phyloP scores from a whole-genome alignment of 441 rosid genomes.

The Aquilaria agallochum region DNA sequence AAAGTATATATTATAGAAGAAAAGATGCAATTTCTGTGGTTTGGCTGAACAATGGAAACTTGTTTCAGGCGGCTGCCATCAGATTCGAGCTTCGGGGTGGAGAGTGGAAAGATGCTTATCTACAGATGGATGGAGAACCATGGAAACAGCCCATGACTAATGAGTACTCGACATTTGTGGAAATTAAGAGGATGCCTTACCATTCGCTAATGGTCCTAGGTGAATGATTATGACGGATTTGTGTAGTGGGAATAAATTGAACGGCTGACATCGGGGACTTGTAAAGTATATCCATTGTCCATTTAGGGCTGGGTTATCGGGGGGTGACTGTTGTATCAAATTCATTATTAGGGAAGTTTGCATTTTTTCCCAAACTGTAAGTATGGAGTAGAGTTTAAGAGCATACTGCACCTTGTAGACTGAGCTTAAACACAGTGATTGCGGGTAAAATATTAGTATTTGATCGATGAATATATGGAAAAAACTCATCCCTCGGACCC shows the following conservation, averaged over 20 bases:
- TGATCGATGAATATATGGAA: not conserved
- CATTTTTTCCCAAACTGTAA: too few relatives aligned
- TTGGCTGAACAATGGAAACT: not conserved
- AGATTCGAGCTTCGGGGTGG: slow-evolving; percentile 81
- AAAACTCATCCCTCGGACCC: too few relatives aligned
- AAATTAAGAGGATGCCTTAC: slow-evolving; percentile 66
- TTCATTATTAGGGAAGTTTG: not conserved
- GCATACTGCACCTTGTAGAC: too few relatives aligned
- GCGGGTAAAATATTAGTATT: not conserved
- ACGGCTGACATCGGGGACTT: slow-evolving; percentile 2
- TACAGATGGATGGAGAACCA: slow-evolving; percentile 98
- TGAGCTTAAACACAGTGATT: too few relatives aligned
- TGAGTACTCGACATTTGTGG: slow-evolving; percentile 71
- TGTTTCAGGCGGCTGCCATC: slow-evolving; percentile 69
- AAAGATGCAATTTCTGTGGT: too few relatives aligned
- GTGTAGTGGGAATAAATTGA: not conserved
- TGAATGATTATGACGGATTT: slow-evolving; percentile 24
- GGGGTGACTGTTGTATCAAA: slow-evolving; percentile 2
- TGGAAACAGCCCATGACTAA: slow-evolving; percentile 76
- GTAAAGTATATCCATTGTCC: slow-evolving; percentile 10
- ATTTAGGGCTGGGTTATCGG: not conserved
- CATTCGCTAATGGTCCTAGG: slow-evolving; percentile 64
- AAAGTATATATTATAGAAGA: too few relatives aligned
- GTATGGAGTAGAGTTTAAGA: too few relatives aligned
- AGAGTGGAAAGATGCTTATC: slow-evolving; percentile 69